Evolutionary conservation across 352 stramenopile species (phyloP).

Genomic region (Thalassiosira livingstoniorum): DNA sequence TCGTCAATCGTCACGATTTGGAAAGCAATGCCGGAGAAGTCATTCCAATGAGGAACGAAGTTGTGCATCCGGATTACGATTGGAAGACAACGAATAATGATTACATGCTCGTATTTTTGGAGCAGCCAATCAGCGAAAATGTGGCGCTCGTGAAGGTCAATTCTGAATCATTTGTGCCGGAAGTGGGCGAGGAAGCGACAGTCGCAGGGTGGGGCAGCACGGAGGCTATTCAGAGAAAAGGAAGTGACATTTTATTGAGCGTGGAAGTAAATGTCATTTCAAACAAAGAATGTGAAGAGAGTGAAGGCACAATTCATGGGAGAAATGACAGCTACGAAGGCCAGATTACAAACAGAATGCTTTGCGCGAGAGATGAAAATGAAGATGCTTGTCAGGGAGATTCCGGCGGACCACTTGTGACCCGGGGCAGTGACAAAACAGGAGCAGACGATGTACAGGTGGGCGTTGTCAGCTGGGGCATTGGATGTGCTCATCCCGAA

Average conservation of each 20-base stretch:
- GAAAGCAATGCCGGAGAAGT: slow-evolving; percentile 16
- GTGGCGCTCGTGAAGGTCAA: slow-evolving; percentile 7
- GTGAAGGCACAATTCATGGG: not conserved
- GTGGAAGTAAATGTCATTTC: slow-evolving; percentile 24
- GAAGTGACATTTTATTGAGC: slow-evolving; percentile 12
- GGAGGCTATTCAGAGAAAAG: not conserved
- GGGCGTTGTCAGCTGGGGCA: slow-evolving; percentile 53
- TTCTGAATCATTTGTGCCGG: not conserved
- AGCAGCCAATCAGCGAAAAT: not conserved
- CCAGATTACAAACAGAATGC: slow-evolving; percentile 30
- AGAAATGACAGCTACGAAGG: not conserved
- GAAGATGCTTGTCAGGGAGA: slow-evolving; percentile 67
- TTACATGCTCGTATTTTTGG: slow-evolving; percentile 39
- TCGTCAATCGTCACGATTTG: slow-evolving; percentile 35
- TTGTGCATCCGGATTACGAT: slow-evolving; percentile 55
- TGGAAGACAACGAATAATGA: slow-evolving; percentile 44
- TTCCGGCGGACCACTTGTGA: slow-evolving; percentile 57
- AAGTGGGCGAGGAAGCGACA: not conserved
- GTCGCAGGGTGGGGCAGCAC: slow-evolving; percentile 46
- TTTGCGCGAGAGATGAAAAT: slow-evolving; percentile 47
- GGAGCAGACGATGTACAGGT: slow-evolving; percentile 40
- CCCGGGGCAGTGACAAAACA: not conserved
- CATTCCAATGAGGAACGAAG: slow-evolving; percentile 5
- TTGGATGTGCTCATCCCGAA: slow-evolving; percentile 28
- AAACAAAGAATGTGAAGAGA: slow-evolving; percentile 31